Evolutionary conservation across 306 rosid genomes (phyloP), one percentile per base, ranked within the genome.

Genomic region (Aeschynomene evenia): DNA sequence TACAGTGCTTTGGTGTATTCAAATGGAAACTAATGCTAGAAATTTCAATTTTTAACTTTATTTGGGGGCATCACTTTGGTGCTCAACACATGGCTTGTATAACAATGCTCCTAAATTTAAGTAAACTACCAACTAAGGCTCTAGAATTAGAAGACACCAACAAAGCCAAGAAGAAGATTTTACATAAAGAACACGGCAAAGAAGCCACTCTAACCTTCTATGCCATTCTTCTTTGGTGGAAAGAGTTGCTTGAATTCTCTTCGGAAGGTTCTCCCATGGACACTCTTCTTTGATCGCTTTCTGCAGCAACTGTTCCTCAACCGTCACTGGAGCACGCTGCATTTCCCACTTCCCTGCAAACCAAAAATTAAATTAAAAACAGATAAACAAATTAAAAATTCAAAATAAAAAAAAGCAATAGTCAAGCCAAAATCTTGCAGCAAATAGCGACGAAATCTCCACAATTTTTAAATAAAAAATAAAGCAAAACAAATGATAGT

Each of bases 171-270:
- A 15, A 53, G 33, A 12, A 37, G 7, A 59, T n/a, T 19, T 3
- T 26, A 26, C 3, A 26, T 26, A 28, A 28, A 28, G 2, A 65
- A 24, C 39, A 33, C n/a, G 20, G 15, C n/a, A n/a, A n/a, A 16
- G 28, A 71, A 45, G 20, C 20, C 42, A 68, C 26, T 19, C 80
- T 64, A 63, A 91, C 99, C 97, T 87, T 89, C 87, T 79, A 63
- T 91, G 91, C 96, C 96, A 95, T 69, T 95, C 99, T 60, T 95
- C 97, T 74, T 83, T 95, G 22, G 99, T 78, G 67, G 99, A 81
- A 64, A 95, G 78, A 2, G 85, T 81, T 9, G 84, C 77, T 82
- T 95, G 99, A 78, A 95, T 83, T 66, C 97, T 84, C 82, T 89
- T 91, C 0, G 97, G 95, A 60, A 95, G 96, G 58, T 59, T 95